phyloP scores from a whole-genome alignment of 1,139 yeast species.

The Debaryomyces coudertii region DNA sequence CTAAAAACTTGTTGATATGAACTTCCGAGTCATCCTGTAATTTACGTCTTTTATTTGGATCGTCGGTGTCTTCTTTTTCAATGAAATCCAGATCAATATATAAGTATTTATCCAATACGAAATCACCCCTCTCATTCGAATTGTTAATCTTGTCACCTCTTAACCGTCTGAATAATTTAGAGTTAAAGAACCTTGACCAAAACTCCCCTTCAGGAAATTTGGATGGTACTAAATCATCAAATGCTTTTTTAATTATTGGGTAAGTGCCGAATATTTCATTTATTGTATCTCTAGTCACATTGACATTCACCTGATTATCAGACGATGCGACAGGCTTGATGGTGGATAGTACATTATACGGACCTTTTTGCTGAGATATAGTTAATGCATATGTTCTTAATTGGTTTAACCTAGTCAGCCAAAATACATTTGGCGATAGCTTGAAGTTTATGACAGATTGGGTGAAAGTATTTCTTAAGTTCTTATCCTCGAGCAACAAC shows the following conservation, averaged over 20 bases:
- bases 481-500: conserved; percentile 68
- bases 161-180: conserved; percentile 80
- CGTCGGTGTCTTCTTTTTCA: conserved; percentile 41
- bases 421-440: conserved; percentile 78
- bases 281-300: conserved; percentile 87
- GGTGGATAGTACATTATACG: conserved; percentile 90
- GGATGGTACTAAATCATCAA: conserved; percentile 81
- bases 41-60: conserved; percentile 15
- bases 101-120: conserved; percentile 80
- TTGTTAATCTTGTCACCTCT: conserved; percentile 83
- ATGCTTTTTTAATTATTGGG: conserved; percentile 90
- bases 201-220: conserved; percentile 86
- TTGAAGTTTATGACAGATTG: conserved; percentile 85
- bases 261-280: conserved; percentile 90
- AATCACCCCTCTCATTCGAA: conserved; percentile 78
- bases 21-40: conserved; percentile 17
- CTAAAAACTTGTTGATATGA: conserved; percentile 61
- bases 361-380: conserved; percentile 83
- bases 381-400: conserved; percentile 86
- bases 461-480: conserved; percentile 75
- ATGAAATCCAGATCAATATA: conserved; percentile 55
- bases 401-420: conserved; percentile 82
- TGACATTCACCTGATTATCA: conserved; percentile 88
- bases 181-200: conserved; percentile 96
- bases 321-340: conserved; percentile 91